phyloP scores from a whole-genome alignment of 345 rosid genomes.

The Turnera subulata region DNA sequence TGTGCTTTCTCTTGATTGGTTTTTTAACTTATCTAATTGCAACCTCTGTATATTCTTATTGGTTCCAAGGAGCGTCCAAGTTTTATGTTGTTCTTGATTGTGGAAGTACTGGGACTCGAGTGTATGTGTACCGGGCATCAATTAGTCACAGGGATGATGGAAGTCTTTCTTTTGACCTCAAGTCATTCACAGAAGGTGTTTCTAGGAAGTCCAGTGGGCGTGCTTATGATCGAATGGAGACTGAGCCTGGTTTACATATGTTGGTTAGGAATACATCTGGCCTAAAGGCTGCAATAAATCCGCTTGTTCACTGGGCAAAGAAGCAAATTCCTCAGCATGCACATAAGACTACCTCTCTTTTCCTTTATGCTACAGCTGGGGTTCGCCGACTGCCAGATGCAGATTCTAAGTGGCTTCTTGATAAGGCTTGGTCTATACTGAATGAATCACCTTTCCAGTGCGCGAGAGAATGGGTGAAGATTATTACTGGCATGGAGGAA shows the following conservation, averaged over 20 bases:
- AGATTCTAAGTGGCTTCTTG: conserved; percentile 91
- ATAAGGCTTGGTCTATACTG: conserved; percentile 76
- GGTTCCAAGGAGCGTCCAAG: conserved; percentile 69
- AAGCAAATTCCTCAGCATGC: conserved; percentile 81
- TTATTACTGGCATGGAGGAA: conserved; percentile 88
- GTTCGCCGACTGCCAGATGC: conserved; percentile 73
- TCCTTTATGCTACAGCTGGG: conserved; percentile 95
- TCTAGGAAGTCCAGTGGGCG: conserved; percentile 77
- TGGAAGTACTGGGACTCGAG: conserved; percentile 99
- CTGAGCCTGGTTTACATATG: conserved; percentile 91
- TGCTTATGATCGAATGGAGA: conserved; percentile 96
- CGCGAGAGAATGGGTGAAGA: conserved; percentile 72
- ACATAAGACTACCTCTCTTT: conserved; percentile 79
- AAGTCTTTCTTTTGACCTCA: conserved; percentile 66
- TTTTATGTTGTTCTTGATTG: conserved; percentile 94
- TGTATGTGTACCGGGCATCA: conserved; percentile 70
- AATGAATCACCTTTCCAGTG: conserved; percentile 74
- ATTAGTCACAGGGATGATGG: conserved; percentile 51
- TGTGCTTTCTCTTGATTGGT: conserved; percentile 54
- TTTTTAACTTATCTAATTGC: conserved; percentile 52
- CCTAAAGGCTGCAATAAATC: conserved; percentile 68
- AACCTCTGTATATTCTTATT: conserved; percentile 59
- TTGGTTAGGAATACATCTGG: conserved; percentile 77
- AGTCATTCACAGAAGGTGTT: conserved; percentile 61
- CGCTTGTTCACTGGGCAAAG: conserved; percentile 85